Evolutionary conservation across 208 protist genomes (phyloP), one percentile per base, ranked within the genome.

Genomic region (Phytomonas sp.): DNA sequence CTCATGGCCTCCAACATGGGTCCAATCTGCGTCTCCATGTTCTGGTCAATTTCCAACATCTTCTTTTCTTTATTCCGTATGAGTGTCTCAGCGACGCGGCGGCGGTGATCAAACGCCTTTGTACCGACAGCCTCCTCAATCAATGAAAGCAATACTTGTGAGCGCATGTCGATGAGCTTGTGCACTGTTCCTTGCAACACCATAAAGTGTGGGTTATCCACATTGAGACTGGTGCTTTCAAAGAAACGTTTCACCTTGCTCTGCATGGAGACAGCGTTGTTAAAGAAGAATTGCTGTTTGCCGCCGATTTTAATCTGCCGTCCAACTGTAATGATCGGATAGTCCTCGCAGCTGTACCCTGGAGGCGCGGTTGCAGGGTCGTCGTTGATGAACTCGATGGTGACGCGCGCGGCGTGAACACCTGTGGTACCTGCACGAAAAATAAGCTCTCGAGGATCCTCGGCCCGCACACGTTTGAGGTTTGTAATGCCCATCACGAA

Each of bases 151-250:
- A 99, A 98, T 73, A 99, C 98, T 30, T 84, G 85, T 17, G 99
- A 99, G 76, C 99, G 99, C 99, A 99, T 99, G 76, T 99, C 99
- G 31, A 99, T 92, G 1, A 99, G 85, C 84, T 99, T 99, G 60
- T 98, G 99, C 70, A 99, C 99, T 23, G 96, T 92, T 56, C 99
- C 99, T 73, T 99, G 99, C 94, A 99, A 98, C 75, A 99, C 99
- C 72, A 99, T 93, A 76, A 99, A 99, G 78, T 99, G 98, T 37
- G 99, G 99, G 82, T 99, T 99, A 86, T 99, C 99, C 15, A 99
- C 97, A 79, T 99, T 99, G 15, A 99, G 87, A 78, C 98, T 98
- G 66, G 99, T 99, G 28, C 98, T 99, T 69, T 99, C 96, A 78
- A 99, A 99, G 28, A 99, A 94, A 69, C 99, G 98, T 78, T 99